Conservation (phyloP, 1,284 basidiomycete species). For the Pseudozyma thailandica region DNA sequence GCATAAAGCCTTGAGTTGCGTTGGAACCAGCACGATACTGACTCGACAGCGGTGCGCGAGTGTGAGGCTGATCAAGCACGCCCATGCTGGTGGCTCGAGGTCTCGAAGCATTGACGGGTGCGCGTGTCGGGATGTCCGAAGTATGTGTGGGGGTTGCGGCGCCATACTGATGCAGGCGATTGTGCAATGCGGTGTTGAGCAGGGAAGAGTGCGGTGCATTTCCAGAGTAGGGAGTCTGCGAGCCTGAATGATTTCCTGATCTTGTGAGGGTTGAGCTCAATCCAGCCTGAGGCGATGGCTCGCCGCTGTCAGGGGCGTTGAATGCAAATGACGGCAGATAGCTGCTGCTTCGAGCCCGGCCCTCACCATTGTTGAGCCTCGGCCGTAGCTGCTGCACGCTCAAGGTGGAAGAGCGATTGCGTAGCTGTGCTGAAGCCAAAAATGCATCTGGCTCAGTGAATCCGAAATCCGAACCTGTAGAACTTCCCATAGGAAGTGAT, state of each 20-base stretch:
- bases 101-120: slow-evolving; percentile 10
- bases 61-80: slow-evolving; percentile 29
- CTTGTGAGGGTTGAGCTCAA: slow-evolving; percentile 7
- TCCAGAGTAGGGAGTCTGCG: slow-evolving; percentile 27
- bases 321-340: slow-evolving; percentile 39
- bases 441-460: slow-evolving; percentile 18
- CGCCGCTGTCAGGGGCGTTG: slow-evolving; percentile 5
- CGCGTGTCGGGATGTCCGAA: slow-evolving; percentile 3
- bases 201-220: slow-evolving; percentile 35
- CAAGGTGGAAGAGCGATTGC: slow-evolving; percentile 41
- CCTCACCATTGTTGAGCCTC: slow-evolving; percentile 22
- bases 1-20: neutral
- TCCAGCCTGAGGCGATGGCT: slow-evolving; percentile 10
- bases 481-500: neutral
- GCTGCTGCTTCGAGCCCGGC: slow-evolving; percentile 48
- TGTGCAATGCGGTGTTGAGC: slow-evolving; percentile 39
- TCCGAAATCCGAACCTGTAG: slow-evolving; percentile 8
- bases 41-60: slow-evolving; percentile 11
- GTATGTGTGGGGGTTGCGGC: slow-evolving; percentile 9
- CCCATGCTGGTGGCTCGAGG: slow-evolving; percentile 52
- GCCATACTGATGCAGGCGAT: slow-evolving; percentile 35
- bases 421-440: slow-evolving; percentile 20
- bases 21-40: slow-evolving; percentile 10
- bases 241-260: slow-evolving; percentile 22
- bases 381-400: slow-evolving; percentile 36